These are phyloP conservation scores for Calonectria fujianensis DNA, from an alignment of 2,329 filamentous ascomycete species.

Conservation along the genomic window DNA sequence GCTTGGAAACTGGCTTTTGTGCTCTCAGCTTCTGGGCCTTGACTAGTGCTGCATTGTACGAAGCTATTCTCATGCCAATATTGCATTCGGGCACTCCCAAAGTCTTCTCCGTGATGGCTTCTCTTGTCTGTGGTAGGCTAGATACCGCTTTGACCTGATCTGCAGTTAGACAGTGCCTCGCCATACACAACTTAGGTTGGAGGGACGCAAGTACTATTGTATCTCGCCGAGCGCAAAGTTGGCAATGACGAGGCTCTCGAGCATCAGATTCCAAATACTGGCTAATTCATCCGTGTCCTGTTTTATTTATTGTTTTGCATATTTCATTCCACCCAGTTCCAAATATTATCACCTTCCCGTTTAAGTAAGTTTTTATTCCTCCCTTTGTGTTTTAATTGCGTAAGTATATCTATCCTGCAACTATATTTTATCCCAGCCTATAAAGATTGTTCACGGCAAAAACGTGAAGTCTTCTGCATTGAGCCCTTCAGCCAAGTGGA, in stretches of 20 bases:
- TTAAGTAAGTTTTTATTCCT: neutral
- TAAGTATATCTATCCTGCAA: neutral
- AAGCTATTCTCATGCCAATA: neutral
- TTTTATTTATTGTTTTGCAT: neutral
- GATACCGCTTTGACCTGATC: neutral
- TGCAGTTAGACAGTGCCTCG: neutral
- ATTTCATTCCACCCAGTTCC: neutral
- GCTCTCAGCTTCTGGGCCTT: neutral
- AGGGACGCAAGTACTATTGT: neutral
- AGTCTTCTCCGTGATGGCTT: too few relatives aligned
- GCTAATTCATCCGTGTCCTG: neutral
- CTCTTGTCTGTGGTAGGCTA: neutral
- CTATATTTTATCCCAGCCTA: neutral
- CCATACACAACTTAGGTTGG: neutral
- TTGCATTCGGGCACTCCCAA: neutral
- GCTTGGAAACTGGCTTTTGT: neutral
- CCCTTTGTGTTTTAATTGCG: neutral
- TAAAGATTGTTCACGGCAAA: neutral
- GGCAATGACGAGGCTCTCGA: neutral
- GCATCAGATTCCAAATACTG: neutral
- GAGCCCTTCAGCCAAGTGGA: slow-evolving; percentile 19
- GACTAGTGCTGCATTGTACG: neutral
- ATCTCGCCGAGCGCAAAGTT: neutral
- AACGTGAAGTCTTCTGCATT: slow-evolving; percentile 10
- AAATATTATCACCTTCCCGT: neutral